Conservation (phyloP, 2,329 filamentous ascomycete species). For the Colletotrichum orbiculare region DNA sequence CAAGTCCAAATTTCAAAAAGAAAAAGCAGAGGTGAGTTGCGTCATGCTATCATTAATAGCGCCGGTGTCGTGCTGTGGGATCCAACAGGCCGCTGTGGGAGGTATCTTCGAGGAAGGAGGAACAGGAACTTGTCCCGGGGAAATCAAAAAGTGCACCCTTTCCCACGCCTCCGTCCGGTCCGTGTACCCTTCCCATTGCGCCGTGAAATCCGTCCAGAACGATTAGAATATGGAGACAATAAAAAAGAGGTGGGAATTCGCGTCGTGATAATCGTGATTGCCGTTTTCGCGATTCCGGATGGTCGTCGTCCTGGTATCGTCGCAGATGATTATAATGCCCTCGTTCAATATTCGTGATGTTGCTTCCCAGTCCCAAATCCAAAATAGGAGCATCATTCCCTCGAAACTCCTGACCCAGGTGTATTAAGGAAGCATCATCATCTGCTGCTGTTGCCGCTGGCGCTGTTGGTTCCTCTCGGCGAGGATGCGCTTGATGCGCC, state of each 20-base stretch:
- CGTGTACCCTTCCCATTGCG: too few relatives aligned
- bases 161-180: neutral
- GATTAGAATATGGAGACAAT: too few relatives aligned
- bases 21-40: neutral
- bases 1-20: neutral
- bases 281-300: too few relatives aligned
- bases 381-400: neutral
- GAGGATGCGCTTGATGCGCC: constrained; percentile 31
- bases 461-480: constrained; percentile 30
- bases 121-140: neutral
- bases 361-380: neutral
- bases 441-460: constrained; percentile 28
- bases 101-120: constrained; percentile 21
- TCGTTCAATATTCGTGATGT: neutral
- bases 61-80: constrained; percentile 34
- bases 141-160: constrained; percentile 1
- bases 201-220: too few relatives aligned
- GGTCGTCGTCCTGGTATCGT: too few relatives aligned
- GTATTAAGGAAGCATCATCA: constrained; percentile 25
- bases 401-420: neutral
- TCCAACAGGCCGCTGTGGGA: constrained; percentile 32
- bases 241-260: too few relatives aligned
- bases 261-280: too few relatives aligned
- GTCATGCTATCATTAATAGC: constrained; percentile 17
- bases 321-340: too few relatives aligned